Evolutionary conservation across 805 yeast genomes (phyloP), one percentile per base, ranked within the genome.

Genomic region (Saccharomycopsis fibuligera): DNA sequence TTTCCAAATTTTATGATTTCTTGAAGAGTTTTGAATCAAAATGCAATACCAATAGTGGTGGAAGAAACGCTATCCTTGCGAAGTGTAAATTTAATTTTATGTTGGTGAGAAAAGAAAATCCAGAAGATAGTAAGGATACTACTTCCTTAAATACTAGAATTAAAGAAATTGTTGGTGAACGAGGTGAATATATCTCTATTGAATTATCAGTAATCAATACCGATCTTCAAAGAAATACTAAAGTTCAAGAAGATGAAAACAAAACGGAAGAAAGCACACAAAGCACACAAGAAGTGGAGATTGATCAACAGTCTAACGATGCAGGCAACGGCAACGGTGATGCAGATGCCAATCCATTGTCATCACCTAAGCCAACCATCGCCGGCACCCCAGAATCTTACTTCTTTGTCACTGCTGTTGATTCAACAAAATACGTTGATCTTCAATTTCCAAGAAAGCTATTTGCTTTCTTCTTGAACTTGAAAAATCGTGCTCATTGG

Each of bases 371-470:
- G 10, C 24, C 24, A 38, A 10, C 35, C 39, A 35, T 61, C 12
- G 19, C 3, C 12, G 5, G 59, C 27, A 57, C 61, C 9, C 43
- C 55, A 3, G 52, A 51, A 22, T 67, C 68, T 6, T 61, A 57
- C n/a, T 58, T 65, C 8, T 66, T 57, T 47, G 37, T 68, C 2
- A 60, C 68, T 27, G 50, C 41, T 8, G 35, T 58, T 1, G 60
- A 61, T 0, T 54, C 58, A 3, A 58, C 59, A 2, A 69, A 69
- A 45, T 56, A 71, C 10, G 65, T 88, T 6, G 96, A 90, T 61
- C 64, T 87, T 12, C 96, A 86, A 56, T 86, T 90, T 58, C 95
- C 96, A 1, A 70, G 97, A 61, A 73, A 88, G 58, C 89, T 85
- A 1, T 58, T 86, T 25, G 90, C 96, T 0, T 70, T 71, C 53